Evolutionary conservation across 306 rosid species (phyloP).

Genomic region (Heteromeles arbutifolia): DNA sequence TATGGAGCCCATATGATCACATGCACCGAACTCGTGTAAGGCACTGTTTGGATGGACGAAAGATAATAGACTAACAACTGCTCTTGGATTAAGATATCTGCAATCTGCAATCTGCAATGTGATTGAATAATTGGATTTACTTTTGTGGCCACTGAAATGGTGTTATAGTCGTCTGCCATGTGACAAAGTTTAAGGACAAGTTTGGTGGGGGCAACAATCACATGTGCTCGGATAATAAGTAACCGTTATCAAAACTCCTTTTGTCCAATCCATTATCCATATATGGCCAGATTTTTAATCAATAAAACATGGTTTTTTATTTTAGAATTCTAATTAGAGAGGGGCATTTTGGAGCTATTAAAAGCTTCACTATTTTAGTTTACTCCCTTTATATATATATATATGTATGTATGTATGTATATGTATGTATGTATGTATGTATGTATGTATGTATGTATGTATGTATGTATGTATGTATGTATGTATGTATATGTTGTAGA

Average conservation of each 20-base stretch:
- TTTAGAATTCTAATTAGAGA: too few species aligned
- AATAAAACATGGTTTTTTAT: too few species aligned
- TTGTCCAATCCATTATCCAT: slow-evolving; percentile 1
- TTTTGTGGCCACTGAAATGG: slow-evolving; percentile 5
- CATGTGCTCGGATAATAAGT: slow-evolving; percentile 9
- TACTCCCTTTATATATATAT: too few species aligned
- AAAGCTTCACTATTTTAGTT: too few species aligned
- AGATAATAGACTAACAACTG: neutral
- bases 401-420: too few species aligned
- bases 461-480: too few species aligned
- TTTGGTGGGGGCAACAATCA: slow-evolving; percentile 27
- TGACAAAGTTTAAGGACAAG: slow-evolving; percentile 14
- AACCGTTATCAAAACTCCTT: neutral
- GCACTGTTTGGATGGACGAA: neutral
- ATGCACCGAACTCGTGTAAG: slow-evolving; percentile 10
- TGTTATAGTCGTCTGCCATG: slow-evolving; percentile 21
- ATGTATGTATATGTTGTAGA: too few species aligned
- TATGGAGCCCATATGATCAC: slow-evolving; percentile 9
- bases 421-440: too few species aligned
- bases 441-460: too few species aligned
- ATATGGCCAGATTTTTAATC: neutral
- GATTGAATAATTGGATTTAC: neutral
- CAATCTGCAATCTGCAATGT: neutral
- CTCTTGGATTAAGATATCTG: neutral
- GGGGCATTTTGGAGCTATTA: too few species aligned